These are phyloP conservation scores for Suillus hirtellus DNA, from an alignment of 768 basidiomycete genomes.

Conservation along the genomic window DNA sequence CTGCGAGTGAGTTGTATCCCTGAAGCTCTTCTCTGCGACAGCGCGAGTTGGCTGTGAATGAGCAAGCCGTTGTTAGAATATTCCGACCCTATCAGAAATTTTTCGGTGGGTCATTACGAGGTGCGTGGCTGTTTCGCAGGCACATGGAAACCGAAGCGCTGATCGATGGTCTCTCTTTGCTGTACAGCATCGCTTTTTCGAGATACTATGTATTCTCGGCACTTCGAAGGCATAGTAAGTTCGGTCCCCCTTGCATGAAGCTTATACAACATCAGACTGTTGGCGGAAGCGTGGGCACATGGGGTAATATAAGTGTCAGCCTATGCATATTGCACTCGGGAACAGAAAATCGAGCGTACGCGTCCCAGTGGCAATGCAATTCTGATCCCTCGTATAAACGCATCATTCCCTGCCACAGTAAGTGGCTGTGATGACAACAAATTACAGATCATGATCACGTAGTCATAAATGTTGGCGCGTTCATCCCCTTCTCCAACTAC, in stretches of 20 bases:
- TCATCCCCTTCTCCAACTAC: neutral
- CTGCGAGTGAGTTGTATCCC: neutral
- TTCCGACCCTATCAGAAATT: neutral
- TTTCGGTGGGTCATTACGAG: neutral
- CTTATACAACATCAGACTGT: neutral
- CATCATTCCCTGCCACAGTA: neutral
- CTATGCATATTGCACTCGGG: neutral
- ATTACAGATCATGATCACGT: neutral
- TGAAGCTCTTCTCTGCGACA: neutral
- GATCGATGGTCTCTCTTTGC: neutral
- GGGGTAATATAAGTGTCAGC: neutral
- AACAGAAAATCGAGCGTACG: neutral
- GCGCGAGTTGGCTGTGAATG: neutral
- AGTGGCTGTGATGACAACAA: neutral
- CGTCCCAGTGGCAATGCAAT: neutral
- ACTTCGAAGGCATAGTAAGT: neutral
- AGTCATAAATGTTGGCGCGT: neutral
- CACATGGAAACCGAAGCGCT: neutral
- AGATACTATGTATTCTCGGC: neutral
- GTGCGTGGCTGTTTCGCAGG: neutral
- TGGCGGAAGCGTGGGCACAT: neutral
- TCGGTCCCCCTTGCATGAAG: neutral
- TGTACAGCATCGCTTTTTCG: neutral
- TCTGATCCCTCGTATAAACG: neutral
- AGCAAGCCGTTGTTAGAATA: neutral